Base-by-base conservation (phyloP, 1,139 yeast genomes). In the Yamadazyma mexicana region DNA sequence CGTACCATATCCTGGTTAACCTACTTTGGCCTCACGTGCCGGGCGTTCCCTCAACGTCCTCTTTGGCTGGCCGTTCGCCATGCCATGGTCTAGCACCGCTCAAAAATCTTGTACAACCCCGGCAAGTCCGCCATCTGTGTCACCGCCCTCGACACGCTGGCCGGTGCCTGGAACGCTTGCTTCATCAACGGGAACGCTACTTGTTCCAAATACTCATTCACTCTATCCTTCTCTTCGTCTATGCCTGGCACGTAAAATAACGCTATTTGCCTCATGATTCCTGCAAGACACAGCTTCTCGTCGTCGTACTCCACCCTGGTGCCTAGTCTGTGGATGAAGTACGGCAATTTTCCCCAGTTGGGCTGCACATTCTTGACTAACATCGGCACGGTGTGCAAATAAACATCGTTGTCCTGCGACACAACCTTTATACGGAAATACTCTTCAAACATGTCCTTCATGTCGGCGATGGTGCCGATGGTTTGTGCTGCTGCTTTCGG, bases 121-220 rank as follows among this genome's bases (percentile, higher is more conserved):
- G 98, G 98, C 31, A 94, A 65, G 56, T 85, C 91, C 0, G 98
- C 98, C 31, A 94, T 79, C 58, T 92, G 96, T 2, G 87, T 75
- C 5, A 89, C 79, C 43, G 79, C 83, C 16, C 69, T 57, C 2
- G 62, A 49, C 24, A 89, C 52, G 4, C 54, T 55, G 16, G 65
- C 66, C 0, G 95, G 78, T 0, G 94, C 96, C 15, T 88, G 57
- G 26, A 89, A 76, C 34, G 81, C 66, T 43, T 69, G 69, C 49
- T 83, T 83, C 12, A 87, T 56, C 14, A 77, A 67, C 0, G 96
- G 96, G 51, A 88, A 84, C 1, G 89, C 50, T 0, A 69, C 57
- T 45, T 77, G 69, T 48, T 85, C 92, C 39, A 91, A 50, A 0
- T 47, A 35, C 2, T 57, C 52, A 29, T 75, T 62, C 18, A 64